Base-by-base conservation (phyloP, 371 early-diverging fungal species). In the Mortierella sp. region DNA sequence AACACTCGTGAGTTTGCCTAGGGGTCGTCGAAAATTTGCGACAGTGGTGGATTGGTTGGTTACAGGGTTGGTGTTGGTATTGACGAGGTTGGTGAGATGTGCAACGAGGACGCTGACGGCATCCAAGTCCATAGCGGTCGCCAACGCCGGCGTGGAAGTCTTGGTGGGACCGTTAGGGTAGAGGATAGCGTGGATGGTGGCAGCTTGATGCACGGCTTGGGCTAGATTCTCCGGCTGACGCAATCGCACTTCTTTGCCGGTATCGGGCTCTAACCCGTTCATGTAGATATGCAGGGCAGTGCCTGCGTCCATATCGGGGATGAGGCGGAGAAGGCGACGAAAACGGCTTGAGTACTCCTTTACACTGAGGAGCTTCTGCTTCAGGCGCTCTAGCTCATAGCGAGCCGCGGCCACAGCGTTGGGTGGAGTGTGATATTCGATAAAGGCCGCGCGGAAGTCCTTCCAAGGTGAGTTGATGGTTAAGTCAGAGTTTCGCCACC, bases 321-420 rank as follows among this genome's bases (percentile, higher is more conserved):
- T 56, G 30, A 56, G 64, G 12, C 64, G 56, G 1, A 26, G 15
- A 2, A 56, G 24, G 2, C 50, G 56, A 6, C 44, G 41, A 51
- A 56, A 64, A 1, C 48, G 26, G 28, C 42, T 24, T 3, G 64
- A 56, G 46, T 64, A 56, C 19, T 26, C 54, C 19, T 37, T 42
- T 6, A 61, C 48, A 24, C 31, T 53, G 2, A 28, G 47, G 8
- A 6, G 24, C 9, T 44, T 32, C 47, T 61, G 62, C 4, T 17
- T 4, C n/a, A 61, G 47, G 11, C 12, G 21, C 21, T 31, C 30
- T 2, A 61, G 62, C 17, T 41, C 52, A 17, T 42, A n/a, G 19
- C 62, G 48, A 3, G 53, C 53, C 6, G 61, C 53, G 27, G 61
- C 46, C n/a, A 34, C 37, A 30, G 53, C 52, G 42, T 61, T 61